Evolutionary conservation across 2,329 filamentous ascomycete genomes (phyloP), one percentile per base, ranked within the genome.

Genomic region (Madurella fahalii): DNA sequence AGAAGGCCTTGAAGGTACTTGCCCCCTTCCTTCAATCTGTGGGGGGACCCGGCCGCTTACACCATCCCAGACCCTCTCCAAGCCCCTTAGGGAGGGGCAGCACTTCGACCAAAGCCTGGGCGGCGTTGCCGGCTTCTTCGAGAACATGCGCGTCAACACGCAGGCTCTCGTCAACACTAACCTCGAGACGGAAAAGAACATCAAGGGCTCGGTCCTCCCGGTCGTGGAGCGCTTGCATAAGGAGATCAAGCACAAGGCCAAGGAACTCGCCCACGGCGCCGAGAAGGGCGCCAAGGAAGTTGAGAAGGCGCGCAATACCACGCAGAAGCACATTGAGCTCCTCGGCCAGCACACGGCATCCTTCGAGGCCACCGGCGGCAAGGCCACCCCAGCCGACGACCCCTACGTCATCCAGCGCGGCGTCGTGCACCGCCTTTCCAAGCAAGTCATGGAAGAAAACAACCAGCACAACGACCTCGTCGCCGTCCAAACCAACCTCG

Each of bases 271-370:
- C 42, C 80, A 84, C 58, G 92, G 93, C 9, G 90, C 89, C 18
- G 82, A 85, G 58, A 96, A 95, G 77, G 83, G 86, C 15, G 84
- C 89, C 62, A 99, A 97, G 76, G 84, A 90, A 48, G 91, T 99
- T 18, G 90, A 96, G 58, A 96, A 95, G 76, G 85, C 90, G 9
- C 88, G 93, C 57, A 84, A 85, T 64, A 77, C 75, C 7, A 96
- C 93, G 0, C 93, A 99, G 76, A 96, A 95, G 77, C 90, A 96
- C 63, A 95, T 99, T 59, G 93, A 99, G 74, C 81, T 95, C 20
- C 84, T 99, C 1, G 92, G 90, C 40, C 88, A 94, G 73, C 85
- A 95, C 65, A 84, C 90, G 0, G 90, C 92, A 9, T 74, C 82
- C 2, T 95, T 86, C 65, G 90, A 95, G 63, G 87, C 90, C 1